Evolutionary conservation across 305 asterid genomes (phyloP), one percentile per base, ranked within the genome.

Genomic region (Fraxinus sp.): DNA sequence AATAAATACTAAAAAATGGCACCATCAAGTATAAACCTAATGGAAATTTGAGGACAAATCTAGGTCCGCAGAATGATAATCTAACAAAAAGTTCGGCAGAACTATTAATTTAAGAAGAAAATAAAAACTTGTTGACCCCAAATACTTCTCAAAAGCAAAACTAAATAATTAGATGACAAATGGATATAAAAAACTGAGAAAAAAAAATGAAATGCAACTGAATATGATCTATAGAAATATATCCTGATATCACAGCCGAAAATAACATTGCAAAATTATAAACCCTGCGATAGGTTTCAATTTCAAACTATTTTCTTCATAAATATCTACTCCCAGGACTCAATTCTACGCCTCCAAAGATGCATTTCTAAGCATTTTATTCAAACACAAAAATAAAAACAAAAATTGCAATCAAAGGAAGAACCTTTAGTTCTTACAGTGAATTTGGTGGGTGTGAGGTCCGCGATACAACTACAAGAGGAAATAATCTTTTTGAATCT

Each of bases 381-480:
- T 70, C 16, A 28, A 41, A 74, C 22, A 59, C 0, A 70, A 22
- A 64, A 35, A 2, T 5, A 14, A 24, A 10, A 55, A 0, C 28
- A 6, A 68, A 28, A 80, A 86, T 3, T 28, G 55, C 52, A 28
- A 68, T 28, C n/a, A 28, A 66, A 26, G 41, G 59, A 3, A 10
- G 10, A 62, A 1, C 16, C 13, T 16, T 26, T 9, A 30, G 49
- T 33, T 32, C 87, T n/a, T 77, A 89, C 93, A 26, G 6, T 70
- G 81, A 49, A 85, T 32, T 85, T 80, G 41, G 88, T 77, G n/a
- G 89, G 86, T 66, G 71, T 79, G 13, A 79, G 71, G 41, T 88
- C 91, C 41, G 91, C 88, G 75, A 87, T 33, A n/a, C 80, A 33
- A 13, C 32, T 87, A 70, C 90, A 88, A 75, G 91, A 83, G 77